Evolutionary conservation across 176 grass and related monocot species (phyloP).

Genomic region (Dendrocalamus sinicus): DNA sequence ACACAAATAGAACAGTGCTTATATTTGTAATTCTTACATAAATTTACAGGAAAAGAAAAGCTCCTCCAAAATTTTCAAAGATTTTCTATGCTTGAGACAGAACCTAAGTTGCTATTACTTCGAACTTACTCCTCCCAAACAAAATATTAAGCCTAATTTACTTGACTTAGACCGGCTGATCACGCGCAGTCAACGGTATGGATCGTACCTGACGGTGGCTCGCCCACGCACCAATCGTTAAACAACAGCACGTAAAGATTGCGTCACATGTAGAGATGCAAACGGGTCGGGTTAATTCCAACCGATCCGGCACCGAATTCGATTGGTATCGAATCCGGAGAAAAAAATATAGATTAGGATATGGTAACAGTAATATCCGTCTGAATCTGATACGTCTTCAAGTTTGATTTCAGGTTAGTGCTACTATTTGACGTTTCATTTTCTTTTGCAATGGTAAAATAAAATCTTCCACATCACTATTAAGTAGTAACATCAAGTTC

Average conservation of each 20-base stretch:
- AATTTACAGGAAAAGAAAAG: background rate
- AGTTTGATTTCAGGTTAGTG: no score
- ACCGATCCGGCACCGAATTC: no score
- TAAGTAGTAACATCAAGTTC: no score
- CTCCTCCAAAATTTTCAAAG: background rate
- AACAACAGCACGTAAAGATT: background rate
- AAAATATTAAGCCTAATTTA: background rate
- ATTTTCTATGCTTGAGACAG: background rate
- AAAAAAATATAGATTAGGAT: no score
- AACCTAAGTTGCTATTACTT: background rate
- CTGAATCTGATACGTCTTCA: no score
- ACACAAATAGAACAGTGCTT: background rate
- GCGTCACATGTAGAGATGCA: slow-evolving; percentile 6
- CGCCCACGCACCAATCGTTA: background rate
- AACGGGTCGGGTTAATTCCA: no score
- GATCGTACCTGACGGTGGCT: background rate
- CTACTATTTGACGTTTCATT: no score
- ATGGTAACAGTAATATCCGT: no score
- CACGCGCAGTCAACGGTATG: background rate
- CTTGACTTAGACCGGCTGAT: background rate
- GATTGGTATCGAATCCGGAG: no score
- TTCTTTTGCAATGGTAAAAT: no score
- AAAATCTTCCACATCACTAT: no score
- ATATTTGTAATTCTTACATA: background rate
- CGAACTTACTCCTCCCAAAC: background rate